phyloP scores from a whole-genome alignment of 495 filamentous ascomycete species.

The Penicillium pulvis region DNA sequence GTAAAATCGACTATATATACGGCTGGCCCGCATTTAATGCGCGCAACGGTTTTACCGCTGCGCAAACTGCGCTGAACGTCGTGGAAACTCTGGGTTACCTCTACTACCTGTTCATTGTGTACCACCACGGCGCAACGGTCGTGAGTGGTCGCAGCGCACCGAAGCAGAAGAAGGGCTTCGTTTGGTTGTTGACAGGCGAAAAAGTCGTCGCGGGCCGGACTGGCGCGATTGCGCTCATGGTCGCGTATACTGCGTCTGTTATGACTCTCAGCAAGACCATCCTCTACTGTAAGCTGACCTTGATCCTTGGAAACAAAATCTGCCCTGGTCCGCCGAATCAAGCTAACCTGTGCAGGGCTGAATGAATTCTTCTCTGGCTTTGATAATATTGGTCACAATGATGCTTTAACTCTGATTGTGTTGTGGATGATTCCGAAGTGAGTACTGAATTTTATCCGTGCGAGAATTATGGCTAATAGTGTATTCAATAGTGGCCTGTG shows the following conservation, averaged over 20 bases:
- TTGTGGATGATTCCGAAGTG: slow-evolving; percentile 84
- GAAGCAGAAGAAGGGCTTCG: slow-evolving; percentile 35
- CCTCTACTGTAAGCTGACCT: slow-evolving; percentile 70
- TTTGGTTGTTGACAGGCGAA: slow-evolving; percentile 48
- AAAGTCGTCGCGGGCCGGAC: slow-evolving; percentile 57
- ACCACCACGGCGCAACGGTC: slow-evolving; percentile 42
- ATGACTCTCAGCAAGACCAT: slow-evolving; percentile 89
- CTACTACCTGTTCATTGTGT: slow-evolving; percentile 67
- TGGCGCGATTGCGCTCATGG: slow-evolving; percentile 64
- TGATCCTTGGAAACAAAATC: not conserved
- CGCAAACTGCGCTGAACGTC: slow-evolving; percentile 73
- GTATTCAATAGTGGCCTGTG: slow-evolving; percentile 64
- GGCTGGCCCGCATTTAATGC: slow-evolving; percentile 75
- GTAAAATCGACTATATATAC: slow-evolving; percentile 79
- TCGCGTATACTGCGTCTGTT: slow-evolving; percentile 67
- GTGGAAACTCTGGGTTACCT: slow-evolving; percentile 72
- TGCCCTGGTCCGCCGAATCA: slow-evolving; percentile 15
- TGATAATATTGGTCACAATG: slow-evolving; percentile 78
- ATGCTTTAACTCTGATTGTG: slow-evolving; percentile 54
- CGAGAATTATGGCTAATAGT: not conserved
- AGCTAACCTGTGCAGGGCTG: slow-evolving; percentile 54
- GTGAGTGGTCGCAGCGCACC: slow-evolving; percentile 34
- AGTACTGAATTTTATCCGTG: slow-evolving; percentile 30
- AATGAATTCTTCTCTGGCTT: slow-evolving; percentile 79
- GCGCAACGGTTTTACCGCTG: slow-evolving; percentile 75